phyloP scores from a whole-genome alignment of 164 flowering plant genomes.

The Hamamelis virginiana region DNA sequence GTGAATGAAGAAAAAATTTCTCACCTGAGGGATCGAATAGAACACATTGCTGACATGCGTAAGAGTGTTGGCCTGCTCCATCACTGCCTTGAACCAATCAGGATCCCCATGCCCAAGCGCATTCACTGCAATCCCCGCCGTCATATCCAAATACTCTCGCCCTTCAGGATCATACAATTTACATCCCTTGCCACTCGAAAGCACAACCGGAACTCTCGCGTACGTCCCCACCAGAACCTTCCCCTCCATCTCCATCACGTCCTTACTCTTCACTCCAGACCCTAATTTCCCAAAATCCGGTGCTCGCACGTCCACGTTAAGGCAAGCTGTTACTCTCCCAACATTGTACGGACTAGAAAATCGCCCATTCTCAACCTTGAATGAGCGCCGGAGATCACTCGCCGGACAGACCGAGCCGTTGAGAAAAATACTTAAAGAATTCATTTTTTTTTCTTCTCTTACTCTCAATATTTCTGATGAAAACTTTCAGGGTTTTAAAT shows the following conservation, averaged over 20 bases:
- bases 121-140: constrained; percentile 87
- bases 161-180: constrained; percentile 81
- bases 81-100: constrained; percentile 70
- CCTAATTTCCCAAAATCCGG: neutral
- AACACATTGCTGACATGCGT: constrained; percentile 80
- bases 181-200: constrained; percentile 77
- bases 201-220: constrained; percentile 64
- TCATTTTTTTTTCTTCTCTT: no score
- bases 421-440: no score
- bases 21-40: constrained; percentile 77
- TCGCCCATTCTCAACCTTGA: no score
- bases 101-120: constrained; percentile 87
- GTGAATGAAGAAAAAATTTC: neutral
- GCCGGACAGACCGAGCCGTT: no score
- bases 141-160: constrained; percentile 78
- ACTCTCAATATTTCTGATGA: no score
- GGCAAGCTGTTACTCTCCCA: no score
- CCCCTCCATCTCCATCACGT: constrained; percentile 64
- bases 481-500: no score
- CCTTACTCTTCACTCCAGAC: constrained; percentile 28
- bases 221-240: constrained; percentile 73
- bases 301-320: no score
- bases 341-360: no score
- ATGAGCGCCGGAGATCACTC: no score
- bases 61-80: constrained; percentile 57